Conservation (phyloP, 805 yeast genomes). For the Maudiozyma barnettii region DNA sequence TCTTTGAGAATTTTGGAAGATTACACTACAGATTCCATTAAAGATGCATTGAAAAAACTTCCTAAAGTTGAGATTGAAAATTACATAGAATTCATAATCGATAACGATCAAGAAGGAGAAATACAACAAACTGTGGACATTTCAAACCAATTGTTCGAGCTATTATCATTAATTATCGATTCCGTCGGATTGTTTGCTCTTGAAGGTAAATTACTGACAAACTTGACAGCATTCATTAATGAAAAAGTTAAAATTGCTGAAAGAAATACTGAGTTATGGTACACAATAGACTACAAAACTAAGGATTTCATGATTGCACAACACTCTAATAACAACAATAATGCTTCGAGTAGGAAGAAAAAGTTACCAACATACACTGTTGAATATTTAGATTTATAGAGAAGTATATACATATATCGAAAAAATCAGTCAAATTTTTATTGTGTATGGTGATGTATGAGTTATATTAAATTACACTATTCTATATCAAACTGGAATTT, state of each 20-base stretch:
- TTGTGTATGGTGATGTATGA: no score
- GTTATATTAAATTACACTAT: not conserved
- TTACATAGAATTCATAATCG: constrained; percentile 27
- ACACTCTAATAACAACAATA: constrained; percentile 3
- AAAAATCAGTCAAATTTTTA: no score
- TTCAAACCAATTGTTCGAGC: constrained; percentile 24
- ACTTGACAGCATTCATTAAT: constrained; percentile 19
- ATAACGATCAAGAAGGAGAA: constrained; percentile 14
- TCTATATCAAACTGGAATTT: constrained; percentile 20
- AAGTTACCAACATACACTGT: constrained; percentile 22
- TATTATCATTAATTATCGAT: constrained; percentile 26
- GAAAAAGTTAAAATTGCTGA: constrained; percentile 21
- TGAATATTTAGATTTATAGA: constrained; percentile 22
- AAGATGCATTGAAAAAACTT: constrained; percentile 32
- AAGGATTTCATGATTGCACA: constrained; percentile 3
- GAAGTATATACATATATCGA: not conserved
- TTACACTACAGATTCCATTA: constrained; percentile 50
- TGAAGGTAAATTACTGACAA: constrained; percentile 19
- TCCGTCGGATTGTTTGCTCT: constrained; percentile 29
- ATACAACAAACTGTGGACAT: constrained; percentile 4
- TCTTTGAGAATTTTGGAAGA: constrained; percentile 59
- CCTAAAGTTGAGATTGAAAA: constrained; percentile 27
- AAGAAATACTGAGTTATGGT: constrained; percentile 25
- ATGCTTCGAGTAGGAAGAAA: not conserved
- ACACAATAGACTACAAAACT: constrained; percentile 18